Base-by-base conservation (phyloP, 495 filamentous ascomycete species). In the Copromyces sp. region DNA sequence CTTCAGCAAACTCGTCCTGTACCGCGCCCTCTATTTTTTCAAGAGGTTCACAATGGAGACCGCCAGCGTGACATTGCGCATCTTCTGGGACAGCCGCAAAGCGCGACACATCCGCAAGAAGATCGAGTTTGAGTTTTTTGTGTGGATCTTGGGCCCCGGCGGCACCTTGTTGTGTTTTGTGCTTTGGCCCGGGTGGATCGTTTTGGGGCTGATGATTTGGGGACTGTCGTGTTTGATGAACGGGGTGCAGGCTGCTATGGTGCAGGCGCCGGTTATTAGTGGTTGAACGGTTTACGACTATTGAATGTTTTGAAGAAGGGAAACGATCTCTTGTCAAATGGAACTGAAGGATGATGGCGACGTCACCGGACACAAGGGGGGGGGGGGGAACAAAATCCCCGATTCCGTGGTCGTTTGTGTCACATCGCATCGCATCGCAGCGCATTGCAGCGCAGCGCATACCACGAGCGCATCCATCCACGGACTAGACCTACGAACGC, bases 151-250 rank as follows among this genome's bases (percentile, higher is more conserved):
- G 20, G 82, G 83, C 7, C 79, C 80, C 4, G 74, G 77, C 14
- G 84, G 83, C 2, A 84, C 83, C 32, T 69, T 68, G 4, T 17
- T 87, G 71, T 65, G 53, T 65, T 79, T 79, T 39, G 75, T 84
- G 41, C 9, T 85, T 70, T 87, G 85, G 85, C 84, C 84, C 0
- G 85, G 85, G 4, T 87, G 85, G 85, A 70, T 79, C 9, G 69
- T 85, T 45, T 39, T 85, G 1, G 77, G 68, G 3, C 41, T 69
- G 3, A 44, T 70, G 69, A 45, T 73, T 8, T 82, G 74, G 73
- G 73, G 61, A 8, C 37, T 79, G n/a, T 76, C 72, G 69, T 53
- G 45, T 53, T 53, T 53, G n/a, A 24, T 24, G 45, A 24, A n/a
- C 9, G 20, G 45, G 44, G 42, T 37, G 35, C 35, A 37, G 35